These are phyloP conservation scores for Penicillium roqueforti DNA, from an alignment of 495 filamentous ascomycete genomes.

Conservation along the genomic window DNA sequence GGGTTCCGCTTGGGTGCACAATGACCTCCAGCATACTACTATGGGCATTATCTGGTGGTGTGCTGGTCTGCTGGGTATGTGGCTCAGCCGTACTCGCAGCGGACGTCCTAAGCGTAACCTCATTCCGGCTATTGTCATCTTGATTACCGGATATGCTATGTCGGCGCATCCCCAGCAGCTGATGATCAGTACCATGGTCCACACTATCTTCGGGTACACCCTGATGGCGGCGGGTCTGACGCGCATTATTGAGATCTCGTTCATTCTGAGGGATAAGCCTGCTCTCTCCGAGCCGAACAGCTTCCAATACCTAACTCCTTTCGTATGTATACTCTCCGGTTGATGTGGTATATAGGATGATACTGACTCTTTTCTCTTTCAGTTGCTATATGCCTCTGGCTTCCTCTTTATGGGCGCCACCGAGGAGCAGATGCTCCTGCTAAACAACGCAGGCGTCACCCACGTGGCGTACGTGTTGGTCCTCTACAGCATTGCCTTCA, in stretches of 20 bases:
- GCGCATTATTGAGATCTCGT: slow-evolving; percentile 86
- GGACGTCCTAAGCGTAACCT: slow-evolving; percentile 89
- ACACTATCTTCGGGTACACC: slow-evolving; percentile 90
- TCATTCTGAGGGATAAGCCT: slow-evolving; percentile 70
- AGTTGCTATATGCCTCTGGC: slow-evolving; percentile 90
- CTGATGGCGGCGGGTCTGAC: slow-evolving; percentile 85
- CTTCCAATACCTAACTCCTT: slow-evolving; percentile 89
- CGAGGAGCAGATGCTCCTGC: slow-evolving; percentile 86
- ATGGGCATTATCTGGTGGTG: slow-evolving; percentile 99
- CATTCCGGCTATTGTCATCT: slow-evolving; percentile 83
- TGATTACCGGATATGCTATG: slow-evolving; percentile 96
- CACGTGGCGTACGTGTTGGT: slow-evolving; percentile 91
- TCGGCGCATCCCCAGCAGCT: slow-evolving; percentile 78
- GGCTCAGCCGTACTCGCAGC: slow-evolving; percentile 77
- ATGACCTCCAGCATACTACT: slow-evolving; percentile 93
- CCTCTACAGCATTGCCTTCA: slow-evolving; percentile 81
- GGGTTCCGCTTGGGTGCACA: slow-evolving; percentile 85
- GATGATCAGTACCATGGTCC: slow-evolving; percentile 81
- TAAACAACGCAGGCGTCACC: slow-evolving; percentile 67
- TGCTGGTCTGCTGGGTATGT: slow-evolving; percentile 85
- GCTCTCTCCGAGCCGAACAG: slow-evolving; percentile 67
- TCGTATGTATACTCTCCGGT: slow-evolving; percentile 56
- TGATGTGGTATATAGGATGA: background rate
- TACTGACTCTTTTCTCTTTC: slow-evolving; percentile 13
- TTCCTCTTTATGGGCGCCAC: slow-evolving; percentile 98